A percentile compares a stretch with the other conserved stretches of the same genome.
phyloP scores from a whole-genome alignment of 2,329 filamentous ascomycete genomes.

The Cladophialophora chaetospira region DNA sequence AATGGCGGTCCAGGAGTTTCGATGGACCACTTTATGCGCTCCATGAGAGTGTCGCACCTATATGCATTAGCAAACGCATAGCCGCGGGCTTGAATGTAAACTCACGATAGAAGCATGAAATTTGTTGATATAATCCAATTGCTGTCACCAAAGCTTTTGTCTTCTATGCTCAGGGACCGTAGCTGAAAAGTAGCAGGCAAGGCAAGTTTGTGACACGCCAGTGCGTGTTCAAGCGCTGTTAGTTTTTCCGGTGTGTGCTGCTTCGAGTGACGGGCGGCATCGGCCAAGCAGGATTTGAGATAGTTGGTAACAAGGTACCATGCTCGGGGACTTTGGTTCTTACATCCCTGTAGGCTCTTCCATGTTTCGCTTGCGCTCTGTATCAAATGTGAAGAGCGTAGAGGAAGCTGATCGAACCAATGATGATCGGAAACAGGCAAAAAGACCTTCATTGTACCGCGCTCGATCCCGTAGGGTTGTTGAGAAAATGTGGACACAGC shows the following conservation, averaged over 20 bases:
- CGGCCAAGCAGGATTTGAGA: slow-evolving; percentile 11
- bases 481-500: slow-evolving; percentile 18
- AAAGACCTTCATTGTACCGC: slow-evolving; percentile 13
- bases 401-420: slow-evolving; percentile 7
- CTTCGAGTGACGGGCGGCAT: not conserved
- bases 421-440: slow-evolving; percentile 19
- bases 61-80: not conserved
- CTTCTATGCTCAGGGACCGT: slow-evolving; percentile 4
- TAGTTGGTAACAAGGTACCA: slow-evolving; percentile 22
- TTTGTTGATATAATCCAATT: slow-evolving; percentile 21
- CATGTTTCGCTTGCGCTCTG: slow-evolving; percentile 3
- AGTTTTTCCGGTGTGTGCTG: not conserved
- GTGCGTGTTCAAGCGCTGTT: slow-evolving; percentile 3
- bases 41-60: slow-evolving; percentile 9
- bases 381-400: slow-evolving; percentile 4
- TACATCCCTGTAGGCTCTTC: slow-evolving; percentile 16
- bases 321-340: slow-evolving; percentile 16
- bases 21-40: not conserved
- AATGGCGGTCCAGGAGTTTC: not conserved
- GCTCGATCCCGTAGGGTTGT: slow-evolving; percentile 15
- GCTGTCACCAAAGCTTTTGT: not conserved
- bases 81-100: not conserved
- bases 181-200: slow-evolving; percentile 13
- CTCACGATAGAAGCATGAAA: slow-evolving; percentile 18
- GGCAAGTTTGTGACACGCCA: slow-evolving; percentile 11